Evolutionary conservation across 2,329 filamentous ascomycete species (phyloP), one percentile per base, ranked within the genome.

Genomic region (Exophiala sideris): DNA sequence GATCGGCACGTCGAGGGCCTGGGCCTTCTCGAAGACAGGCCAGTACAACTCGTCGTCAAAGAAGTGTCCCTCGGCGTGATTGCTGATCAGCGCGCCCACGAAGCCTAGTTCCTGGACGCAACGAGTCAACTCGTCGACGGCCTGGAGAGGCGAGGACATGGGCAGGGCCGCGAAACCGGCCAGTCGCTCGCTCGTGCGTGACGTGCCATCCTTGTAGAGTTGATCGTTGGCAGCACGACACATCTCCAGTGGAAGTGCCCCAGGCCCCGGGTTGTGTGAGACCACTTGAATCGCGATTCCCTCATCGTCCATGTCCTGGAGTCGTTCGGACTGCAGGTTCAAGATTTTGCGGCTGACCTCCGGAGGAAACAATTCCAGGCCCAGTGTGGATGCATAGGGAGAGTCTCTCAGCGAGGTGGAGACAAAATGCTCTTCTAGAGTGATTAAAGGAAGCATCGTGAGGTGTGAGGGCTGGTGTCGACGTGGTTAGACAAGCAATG

Each of bases 1-100:
- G 32, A 79, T 67, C 0, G 77, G 75, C 1, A 78, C 75, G 50
- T 78, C 72, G 0, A 81, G 67, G 14, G 73, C 69, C 42, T 71
- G 65, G 1, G 70, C 73, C 1, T 64, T 66, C n/a, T 65, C 62
- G 52, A 72, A 79, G n/a, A 78, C 64, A 1, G 67, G 64, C 50
- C 73, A 71, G 57, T 73, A 78, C 14, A 64, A 63, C 24, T 63
- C 61, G 16, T 69, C 72, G 35, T 79, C 73, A 61, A 76, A 75
- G 58, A 73, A 75, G 10, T 55, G 48, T 3, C 45, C 55, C 4
- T 46, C 18, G 4, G 60, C 54, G 50, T 73, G 71, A 33, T 73
- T 70, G 47, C 75, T 73, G 8, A 80, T 61, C 38, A 79, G 63
- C 1, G 76, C 75, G 0, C 78, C 77, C 2, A 76, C 67, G 50